Conservation (phyloP, 140 eudicot genomes). For the Oenanthe javanica region DNA sequence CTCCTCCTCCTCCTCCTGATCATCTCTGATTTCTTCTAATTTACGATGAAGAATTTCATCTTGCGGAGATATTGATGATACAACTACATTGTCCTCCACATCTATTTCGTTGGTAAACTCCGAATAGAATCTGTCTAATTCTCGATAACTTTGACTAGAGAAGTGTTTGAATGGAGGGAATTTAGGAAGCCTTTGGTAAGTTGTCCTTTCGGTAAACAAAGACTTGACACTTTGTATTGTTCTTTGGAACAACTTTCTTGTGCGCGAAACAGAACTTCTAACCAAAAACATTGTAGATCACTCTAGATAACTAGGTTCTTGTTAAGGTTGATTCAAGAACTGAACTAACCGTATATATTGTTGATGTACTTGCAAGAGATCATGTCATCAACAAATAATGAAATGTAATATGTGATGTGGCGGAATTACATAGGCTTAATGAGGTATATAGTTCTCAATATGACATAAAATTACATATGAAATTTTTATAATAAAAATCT, state of each 20-base stretch:
- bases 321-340: neutral
- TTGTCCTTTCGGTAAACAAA: conserved; percentile 19
- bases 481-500: too few species aligned
- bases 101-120: conserved; percentile 20
- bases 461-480: too few species aligned
- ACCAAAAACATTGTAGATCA: conserved; percentile 24
- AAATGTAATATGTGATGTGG: neutral
- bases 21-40: neutral
- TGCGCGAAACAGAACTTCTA: conserved; percentile 21
- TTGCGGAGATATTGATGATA: neutral
- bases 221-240: conserved; percentile 40
- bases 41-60: neutral
- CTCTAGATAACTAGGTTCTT: neutral
- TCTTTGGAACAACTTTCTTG: conserved; percentile 46
- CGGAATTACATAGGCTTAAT: too few species aligned
- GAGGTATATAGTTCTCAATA: too few species aligned
- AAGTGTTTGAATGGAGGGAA: conserved; percentile 24
- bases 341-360: neutral
- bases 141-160: conserved; percentile 23
- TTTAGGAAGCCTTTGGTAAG: conserved; percentile 49
- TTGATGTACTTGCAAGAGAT: neutral
- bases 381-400: neutral
- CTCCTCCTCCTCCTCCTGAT: neutral
- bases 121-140: conserved; percentile 27
- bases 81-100: conserved; percentile 7